Evolutionary conservation across 2,329 filamentous ascomycete species (phyloP).

Genomic region (Neonectria ditissima): DNA sequence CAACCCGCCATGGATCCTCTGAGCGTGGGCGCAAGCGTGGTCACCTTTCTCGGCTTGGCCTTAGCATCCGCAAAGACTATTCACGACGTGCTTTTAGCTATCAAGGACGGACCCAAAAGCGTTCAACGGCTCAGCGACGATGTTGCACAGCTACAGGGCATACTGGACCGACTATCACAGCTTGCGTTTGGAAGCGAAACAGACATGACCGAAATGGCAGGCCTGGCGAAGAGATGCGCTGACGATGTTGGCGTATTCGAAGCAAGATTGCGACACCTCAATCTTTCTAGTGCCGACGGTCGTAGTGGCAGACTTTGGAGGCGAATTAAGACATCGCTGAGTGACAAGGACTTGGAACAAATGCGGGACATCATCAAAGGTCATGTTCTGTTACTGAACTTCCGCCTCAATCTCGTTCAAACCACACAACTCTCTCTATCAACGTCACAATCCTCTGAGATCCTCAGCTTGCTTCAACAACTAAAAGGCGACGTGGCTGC

Average conservation of each 20-base stretch:
- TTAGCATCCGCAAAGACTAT: not conserved
- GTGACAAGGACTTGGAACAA: not conserved
- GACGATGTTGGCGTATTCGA: not conserved
- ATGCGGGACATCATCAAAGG: not conserved
- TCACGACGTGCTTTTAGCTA: not conserved
- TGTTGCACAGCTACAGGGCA: not conserved
- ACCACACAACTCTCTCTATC: not conserved
- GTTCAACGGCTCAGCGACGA: not conserved
- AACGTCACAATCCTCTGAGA: not conserved
- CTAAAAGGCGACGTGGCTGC: not conserved
- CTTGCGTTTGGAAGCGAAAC: not conserved
- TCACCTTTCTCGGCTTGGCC: not conserved
- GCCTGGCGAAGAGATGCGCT: not conserved
- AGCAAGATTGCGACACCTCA: not conserved
- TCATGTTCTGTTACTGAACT: not conserved
- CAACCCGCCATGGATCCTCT: not conserved
- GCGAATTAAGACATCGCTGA: not conserved
- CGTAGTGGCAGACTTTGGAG: not conserved
- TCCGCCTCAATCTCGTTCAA: not conserved
- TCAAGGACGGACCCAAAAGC: not conserved
- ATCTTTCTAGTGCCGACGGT: not conserved
- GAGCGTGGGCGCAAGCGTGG: not conserved
- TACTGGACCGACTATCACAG: not conserved
- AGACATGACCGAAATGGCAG: not conserved
- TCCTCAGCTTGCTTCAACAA: not conserved